A percentile compares a stretch with the other conserved stretches of the same genome.
These are phyloP conservation scores for Jamesozyma jinghongensis DNA, from an alignment of 805 yeast genomes.

Conservation along the genomic window DNA sequence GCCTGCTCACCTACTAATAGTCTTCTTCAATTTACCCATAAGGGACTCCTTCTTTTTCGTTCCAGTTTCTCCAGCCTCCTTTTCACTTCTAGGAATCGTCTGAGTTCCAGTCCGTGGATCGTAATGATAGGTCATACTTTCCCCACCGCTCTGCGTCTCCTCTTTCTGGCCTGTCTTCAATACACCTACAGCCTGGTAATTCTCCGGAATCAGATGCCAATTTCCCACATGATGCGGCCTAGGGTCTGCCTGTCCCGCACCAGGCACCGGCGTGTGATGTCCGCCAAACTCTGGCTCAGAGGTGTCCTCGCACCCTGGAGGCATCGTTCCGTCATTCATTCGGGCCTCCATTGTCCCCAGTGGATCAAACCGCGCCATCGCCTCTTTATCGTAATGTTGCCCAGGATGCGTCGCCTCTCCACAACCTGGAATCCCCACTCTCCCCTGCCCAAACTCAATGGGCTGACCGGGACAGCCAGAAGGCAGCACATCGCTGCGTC, in stretches of 20 bases:
- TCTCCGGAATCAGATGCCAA: constrained; percentile 7
- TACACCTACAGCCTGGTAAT: not conserved
- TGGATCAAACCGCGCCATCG: constrained; percentile 3
- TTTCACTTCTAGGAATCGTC: constrained; percentile 4
- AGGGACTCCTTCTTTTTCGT: not conserved
- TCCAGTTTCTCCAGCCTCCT: not conserved
- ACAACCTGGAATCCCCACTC: constrained; percentile 11
- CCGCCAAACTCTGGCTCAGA: constrained; percentile 8
- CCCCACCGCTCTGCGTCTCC: not conserved
- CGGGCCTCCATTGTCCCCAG: constrained; percentile 8
- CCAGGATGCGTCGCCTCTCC: constrained; percentile 3
- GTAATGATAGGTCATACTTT: constrained; percentile 2
- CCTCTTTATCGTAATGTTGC: not conserved
- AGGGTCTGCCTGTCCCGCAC: constrained; percentile 9
- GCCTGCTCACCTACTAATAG: constrained; percentile 4
- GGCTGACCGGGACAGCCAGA: constrained; percentile 3
- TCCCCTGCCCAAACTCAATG: constrained; percentile 2
- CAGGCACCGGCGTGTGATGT: constrained; percentile 11
- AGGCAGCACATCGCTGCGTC: constrained; percentile 6
- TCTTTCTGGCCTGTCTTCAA: not conserved
- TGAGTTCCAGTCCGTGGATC: constrained; percentile 3
- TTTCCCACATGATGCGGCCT: constrained; percentile 2
- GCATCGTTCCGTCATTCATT: constrained; percentile 9
- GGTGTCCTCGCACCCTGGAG: constrained; percentile 7
- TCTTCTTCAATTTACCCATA: constrained; percentile 1